Evolutionary conservation across 306 rosid genomes (phyloP).

Genomic region (Cicer chorassanicum): DNA sequence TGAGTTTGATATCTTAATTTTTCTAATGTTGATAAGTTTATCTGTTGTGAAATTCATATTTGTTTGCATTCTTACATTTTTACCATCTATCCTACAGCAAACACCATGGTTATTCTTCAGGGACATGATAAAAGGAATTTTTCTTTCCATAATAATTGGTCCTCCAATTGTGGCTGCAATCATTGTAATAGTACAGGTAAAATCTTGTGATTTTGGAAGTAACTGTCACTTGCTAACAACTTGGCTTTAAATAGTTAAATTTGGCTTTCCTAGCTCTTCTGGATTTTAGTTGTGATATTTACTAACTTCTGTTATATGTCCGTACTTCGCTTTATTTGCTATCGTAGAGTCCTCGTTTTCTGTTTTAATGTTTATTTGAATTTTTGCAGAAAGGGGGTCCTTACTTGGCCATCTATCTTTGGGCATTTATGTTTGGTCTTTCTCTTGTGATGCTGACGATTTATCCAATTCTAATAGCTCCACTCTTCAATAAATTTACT

Average conservation of each 20-base stretch:
- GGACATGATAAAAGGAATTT: constrained; percentile 85
- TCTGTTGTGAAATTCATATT: constrained; percentile 20
- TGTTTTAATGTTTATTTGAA: constrained; percentile 38
- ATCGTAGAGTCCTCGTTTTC: constrained; percentile 4
- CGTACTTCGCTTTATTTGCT: not conserved
- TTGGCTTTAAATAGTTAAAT: constrained; percentile 17
- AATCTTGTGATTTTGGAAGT: constrained; percentile 21
- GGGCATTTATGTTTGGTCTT: constrained; percentile 90
- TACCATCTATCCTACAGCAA: constrained; percentile 69
- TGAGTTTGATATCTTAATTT: constrained; percentile 39
- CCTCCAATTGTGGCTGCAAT: constrained; percentile 95
- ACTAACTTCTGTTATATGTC: constrained; percentile 26
- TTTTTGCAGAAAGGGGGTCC: constrained; percentile 96
- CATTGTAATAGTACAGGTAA: constrained; percentile 86
- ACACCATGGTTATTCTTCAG: constrained; percentile 89
- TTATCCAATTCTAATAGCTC: constrained; percentile 92
- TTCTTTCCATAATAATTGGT: constrained; percentile 69
- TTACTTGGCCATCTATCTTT: constrained; percentile 94
- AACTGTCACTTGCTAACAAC: constrained; percentile 25
- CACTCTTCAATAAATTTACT: constrained; percentile 94
- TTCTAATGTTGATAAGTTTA: constrained; percentile 12
- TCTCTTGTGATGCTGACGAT: constrained; percentile 97
- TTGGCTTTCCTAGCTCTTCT: constrained; percentile 7
- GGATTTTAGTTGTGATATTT: constrained; percentile 33
- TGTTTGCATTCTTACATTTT: constrained; percentile 40